These are phyloP conservation scores for Fusarium sp. DNA, from an alignment of 2,329 filamentous ascomycete species.

Conservation along the genomic window DNA sequence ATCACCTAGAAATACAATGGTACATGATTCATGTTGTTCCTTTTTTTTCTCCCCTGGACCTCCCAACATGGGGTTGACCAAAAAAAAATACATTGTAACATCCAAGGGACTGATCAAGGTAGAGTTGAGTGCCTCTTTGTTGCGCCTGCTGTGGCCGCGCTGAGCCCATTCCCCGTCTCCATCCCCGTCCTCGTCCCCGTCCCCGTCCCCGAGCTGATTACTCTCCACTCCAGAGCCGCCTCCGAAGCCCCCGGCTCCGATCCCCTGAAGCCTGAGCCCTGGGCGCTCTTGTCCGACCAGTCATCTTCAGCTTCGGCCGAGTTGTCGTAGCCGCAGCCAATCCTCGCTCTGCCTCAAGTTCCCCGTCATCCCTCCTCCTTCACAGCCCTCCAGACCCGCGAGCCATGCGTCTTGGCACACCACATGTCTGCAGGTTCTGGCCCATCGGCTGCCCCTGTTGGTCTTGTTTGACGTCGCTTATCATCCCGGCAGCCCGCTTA, in stretches of 20 bases:
- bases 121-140: slow-evolving; percentile 44
- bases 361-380: slow-evolving; percentile 33
- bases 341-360: slow-evolving; percentile 35
- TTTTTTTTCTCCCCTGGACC: slow-evolving; percentile 13
- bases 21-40: slow-evolving; percentile 38
- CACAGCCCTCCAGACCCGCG: background rate
- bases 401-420: background rate
- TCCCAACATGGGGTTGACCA: slow-evolving; percentile 29
- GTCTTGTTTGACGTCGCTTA: slow-evolving; percentile 3
- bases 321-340: slow-evolving; percentile 32
- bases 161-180: slow-evolving; percentile 9
- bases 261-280: background rate
- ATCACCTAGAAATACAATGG: slow-evolving; percentile 40
- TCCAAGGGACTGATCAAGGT: slow-evolving; percentile 38
- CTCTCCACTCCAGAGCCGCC: slow-evolving; percentile 9
- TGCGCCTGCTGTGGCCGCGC: slow-evolving; percentile 31
- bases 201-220: background rate
- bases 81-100: slow-evolving; percentile 38
- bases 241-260: slow-evolving; percentile 4
- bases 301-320: slow-evolving; percentile 17
- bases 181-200: background rate
- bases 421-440: slow-evolving; percentile 1
- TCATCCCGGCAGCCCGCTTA: slow-evolving; percentile 27
- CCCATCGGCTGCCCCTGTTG: background rate
- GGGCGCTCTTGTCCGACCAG: slow-evolving; percentile 10